These are phyloP conservation scores for Fusarium sp. DNA, from an alignment of 2,329 filamentous ascomycete genomes.

Conservation along the genomic window DNA sequence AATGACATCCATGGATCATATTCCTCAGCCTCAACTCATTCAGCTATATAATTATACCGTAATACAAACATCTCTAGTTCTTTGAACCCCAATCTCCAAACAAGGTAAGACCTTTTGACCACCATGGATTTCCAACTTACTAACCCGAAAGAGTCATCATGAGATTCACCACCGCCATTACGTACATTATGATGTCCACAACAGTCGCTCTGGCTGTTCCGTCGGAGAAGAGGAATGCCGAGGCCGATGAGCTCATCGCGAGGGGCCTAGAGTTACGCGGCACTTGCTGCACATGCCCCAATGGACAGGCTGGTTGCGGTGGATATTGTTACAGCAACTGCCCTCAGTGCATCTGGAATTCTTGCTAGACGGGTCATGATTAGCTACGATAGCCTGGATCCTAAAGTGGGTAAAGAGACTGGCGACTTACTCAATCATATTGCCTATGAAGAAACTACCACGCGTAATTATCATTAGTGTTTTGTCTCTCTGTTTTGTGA, in stretches of 20 bases:
- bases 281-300: neutral
- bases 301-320: neutral
- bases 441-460: neutral
- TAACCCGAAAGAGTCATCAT: neutral
- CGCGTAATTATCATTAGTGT: neutral
- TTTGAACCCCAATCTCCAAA: accelerated
- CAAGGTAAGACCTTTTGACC: neutral
- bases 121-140: accelerated
- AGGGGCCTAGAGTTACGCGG: neutral
- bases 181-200: neutral
- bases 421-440: neutral
- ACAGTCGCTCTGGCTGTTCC: neutral
- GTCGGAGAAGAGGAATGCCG: neutral
- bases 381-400: accelerated
- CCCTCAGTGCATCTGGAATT: neutral
- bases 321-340: neutral
- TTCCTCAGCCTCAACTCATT: no score
- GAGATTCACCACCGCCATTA: neutral
- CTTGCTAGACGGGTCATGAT: accelerated
- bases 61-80: no score
- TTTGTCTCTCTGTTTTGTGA: neutral
- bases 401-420: neutral
- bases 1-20: no score
- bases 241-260: neutral
- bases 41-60: no score